A percentile compares a stretch with the other conserved stretches of the same genome.
These are phyloP conservation scores for Triangularia verruculosa DNA, from an alignment of 2,329 filamentous ascomycete genomes.

Conservation along the genomic window DNA sequence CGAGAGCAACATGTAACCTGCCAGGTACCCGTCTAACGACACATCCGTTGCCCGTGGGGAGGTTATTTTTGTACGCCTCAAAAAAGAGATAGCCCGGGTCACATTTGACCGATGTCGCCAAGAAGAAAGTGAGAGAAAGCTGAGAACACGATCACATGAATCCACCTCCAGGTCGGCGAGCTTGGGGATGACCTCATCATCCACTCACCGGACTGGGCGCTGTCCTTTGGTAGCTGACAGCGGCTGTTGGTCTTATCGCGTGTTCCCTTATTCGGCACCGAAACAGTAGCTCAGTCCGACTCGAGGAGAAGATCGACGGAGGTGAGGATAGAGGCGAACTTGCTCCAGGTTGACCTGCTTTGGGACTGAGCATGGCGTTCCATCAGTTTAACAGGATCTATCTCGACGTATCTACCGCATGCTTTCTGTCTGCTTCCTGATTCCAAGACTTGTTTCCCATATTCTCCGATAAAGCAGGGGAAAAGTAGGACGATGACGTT, in stretches of 20 bases:
- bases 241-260: not conserved
- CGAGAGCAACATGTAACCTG: not conserved
- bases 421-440: not conserved
- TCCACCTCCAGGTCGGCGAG: not conserved
- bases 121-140: not conserved
- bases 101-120: not conserved
- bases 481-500: not conserved
- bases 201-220: not conserved
- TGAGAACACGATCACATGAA: not conserved
- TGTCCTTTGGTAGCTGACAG: not conserved
- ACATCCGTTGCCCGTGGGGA: not conserved
- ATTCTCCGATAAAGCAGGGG: not conserved
- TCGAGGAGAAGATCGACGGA: not conserved
- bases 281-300: not conserved
- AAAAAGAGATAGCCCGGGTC: not conserved
- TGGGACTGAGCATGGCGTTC: not conserved
- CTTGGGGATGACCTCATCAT: not conserved
- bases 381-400: not conserved
- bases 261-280: not conserved
- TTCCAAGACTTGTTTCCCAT: not conserved
- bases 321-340: not conserved
- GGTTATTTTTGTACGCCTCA: not conserved
- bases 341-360: not conserved
- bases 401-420: not conserved
- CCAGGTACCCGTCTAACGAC: not conserved